A percentile compares a stretch with the other conserved stretches of the same genome.
Conservation (phyloP, 2,329 filamentous ascomycete genomes). For the Claviceps pazoutovae region DNA sequence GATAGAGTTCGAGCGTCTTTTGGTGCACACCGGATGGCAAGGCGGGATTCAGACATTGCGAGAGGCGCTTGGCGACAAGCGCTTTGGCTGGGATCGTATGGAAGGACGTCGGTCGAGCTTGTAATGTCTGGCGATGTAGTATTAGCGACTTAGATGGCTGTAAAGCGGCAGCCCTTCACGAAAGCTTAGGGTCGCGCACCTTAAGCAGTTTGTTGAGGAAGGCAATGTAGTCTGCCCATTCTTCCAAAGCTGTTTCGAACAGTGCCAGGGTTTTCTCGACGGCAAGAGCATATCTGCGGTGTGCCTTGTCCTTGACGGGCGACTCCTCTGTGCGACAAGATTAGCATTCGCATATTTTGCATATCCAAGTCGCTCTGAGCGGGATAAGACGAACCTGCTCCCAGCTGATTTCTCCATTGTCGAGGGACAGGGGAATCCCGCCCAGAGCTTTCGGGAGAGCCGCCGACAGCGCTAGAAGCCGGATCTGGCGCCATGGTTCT, state of each 20-base stretch:
- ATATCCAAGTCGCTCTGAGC: conserved; percentile 3
- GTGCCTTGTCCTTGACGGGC: conserved; percentile 49
- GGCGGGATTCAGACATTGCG: conserved; percentile 88
- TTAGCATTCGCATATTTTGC: conserved; percentile 2
- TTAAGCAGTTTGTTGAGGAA: conserved; percentile 86
- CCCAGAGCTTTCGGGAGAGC: conserved; percentile 73
- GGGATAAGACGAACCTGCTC: conserved; percentile 48
- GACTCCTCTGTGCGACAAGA: conserved; percentile 31
- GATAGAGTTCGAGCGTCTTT: conserved; percentile 90
- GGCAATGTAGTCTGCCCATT: conserved; percentile 99
- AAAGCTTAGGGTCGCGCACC: conserved; percentile 31
- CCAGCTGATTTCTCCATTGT: conserved; percentile 63
- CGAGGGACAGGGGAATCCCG: conserved; percentile 61
- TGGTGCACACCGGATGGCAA: conserved; percentile 94
- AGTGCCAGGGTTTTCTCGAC: conserved; percentile 78
- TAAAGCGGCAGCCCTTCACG: background rate
- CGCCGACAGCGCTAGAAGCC: conserved; percentile 39
- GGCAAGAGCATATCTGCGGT: conserved; percentile 77
- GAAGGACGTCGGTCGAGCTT: conserved; percentile 63
- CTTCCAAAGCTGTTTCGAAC: conserved; percentile 86
- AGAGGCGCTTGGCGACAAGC: conserved; percentile 74
- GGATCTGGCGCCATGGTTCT: conserved; percentile 50
- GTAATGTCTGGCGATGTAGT: conserved; percentile 50
- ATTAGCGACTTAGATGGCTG: conserved; percentile 1
- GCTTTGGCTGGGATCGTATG: conserved; percentile 67